phyloP scores from a whole-genome alignment of 495 filamentous ascomycete species.

The Annulohypoxylon nitens region DNA sequence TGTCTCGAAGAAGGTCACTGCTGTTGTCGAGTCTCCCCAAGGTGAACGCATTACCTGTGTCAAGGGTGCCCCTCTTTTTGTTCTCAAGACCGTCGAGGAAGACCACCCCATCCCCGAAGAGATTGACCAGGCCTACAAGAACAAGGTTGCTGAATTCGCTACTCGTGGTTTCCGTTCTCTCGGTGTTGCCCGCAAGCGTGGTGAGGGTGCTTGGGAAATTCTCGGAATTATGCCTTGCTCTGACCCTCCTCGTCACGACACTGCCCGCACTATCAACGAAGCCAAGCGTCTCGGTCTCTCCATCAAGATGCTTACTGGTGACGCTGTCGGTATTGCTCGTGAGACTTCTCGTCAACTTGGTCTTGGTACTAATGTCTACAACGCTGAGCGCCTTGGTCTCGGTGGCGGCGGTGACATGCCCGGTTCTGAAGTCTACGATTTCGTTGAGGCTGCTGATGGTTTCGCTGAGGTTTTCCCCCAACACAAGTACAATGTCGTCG shows the following conservation, averaged over 20 bases:
- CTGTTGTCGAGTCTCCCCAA: slow-evolving; percentile 82
- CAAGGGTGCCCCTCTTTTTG: slow-evolving; percentile 90
- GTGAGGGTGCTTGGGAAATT: slow-evolving; percentile 83
- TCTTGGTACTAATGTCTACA: slow-evolving; percentile 94
- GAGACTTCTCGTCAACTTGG: slow-evolving; percentile 91
- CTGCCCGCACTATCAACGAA: slow-evolving; percentile 89
- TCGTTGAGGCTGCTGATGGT: slow-evolving; percentile 94
- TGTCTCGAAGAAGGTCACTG: slow-evolving; percentile 92
- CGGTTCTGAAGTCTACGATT: slow-evolving; percentile 92
- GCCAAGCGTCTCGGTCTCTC: slow-evolving; percentile 87
- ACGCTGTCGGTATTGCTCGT: slow-evolving; percentile 91
- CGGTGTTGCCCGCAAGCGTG: slow-evolving; percentile 89
- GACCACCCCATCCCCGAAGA: slow-evolving; percentile 80
- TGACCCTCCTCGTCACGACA: slow-evolving; percentile 92
- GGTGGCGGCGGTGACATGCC: slow-evolving; percentile 91
- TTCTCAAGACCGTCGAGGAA: slow-evolving; percentile 85
- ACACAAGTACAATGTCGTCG: slow-evolving; percentile 98
- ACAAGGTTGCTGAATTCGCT: slow-evolving; percentile 91
- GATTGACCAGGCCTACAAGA: slow-evolving; percentile 84
- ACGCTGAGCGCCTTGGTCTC: slow-evolving; percentile 85
- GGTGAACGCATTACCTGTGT: slow-evolving; percentile 88
- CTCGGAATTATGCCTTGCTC: slow-evolving; percentile 94
- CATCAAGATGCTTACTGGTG: slow-evolving; percentile 98
- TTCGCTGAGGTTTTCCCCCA: slow-evolving; percentile 97
- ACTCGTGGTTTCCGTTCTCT: slow-evolving; percentile 92